Base-by-base conservation (phyloP, 1,139 yeast species). In the Candida tunisiensis region DNA sequence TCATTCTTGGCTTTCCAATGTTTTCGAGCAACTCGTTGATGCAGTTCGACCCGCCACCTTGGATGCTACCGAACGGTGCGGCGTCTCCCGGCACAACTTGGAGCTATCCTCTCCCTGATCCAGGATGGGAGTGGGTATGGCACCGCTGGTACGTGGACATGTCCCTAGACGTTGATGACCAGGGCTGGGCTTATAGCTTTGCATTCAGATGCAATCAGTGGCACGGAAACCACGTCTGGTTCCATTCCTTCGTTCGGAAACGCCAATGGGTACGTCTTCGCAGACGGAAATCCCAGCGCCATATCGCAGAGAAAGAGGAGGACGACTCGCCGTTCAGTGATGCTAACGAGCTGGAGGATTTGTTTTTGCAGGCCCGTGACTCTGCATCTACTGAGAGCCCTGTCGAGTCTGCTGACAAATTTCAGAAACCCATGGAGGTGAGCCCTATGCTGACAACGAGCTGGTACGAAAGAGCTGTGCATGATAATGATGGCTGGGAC, bases 71-170 rank as follows among this genome's bases (percentile, higher is more conserved):
- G 5, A 33, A 39, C 9, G 53, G 42, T 13, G 34, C 32, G 13
- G 24, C 29, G 29, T 71, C 78, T 1, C 53, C 74, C 12, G n/a
- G n/a, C n/a, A n/a, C n/a, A n/a, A n/a, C n/a, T n/a, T n/a, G n/a
- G n/a, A n/a, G n/a, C n/a, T n/a, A n/a, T n/a, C n/a, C n/a, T n/a
- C n/a, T n/a, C n/a, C 88, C 91, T 0, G 79, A 71, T 34, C 53
- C 66, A 23, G 48, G 61, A 28, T 77, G 88, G 91, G 48, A 50
- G 31, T 77, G 91, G 91, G 45, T 53, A 15, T 77, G 91, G 91
- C 58, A 60, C 20, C 48, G 57, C 17, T 77, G 88, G 91, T 72
- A 72, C 40, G 69, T 74, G 8, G 60, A 74, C 36, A 75, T 75
- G 91, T 52, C 65, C 19, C 60, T 62, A 25, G 83, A 75, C 39